Evolutionary conservation across 352 stramenopile species (phyloP), one percentile per base, ranked within the genome.

Genomic region (Phytopythium vexans): DNA sequence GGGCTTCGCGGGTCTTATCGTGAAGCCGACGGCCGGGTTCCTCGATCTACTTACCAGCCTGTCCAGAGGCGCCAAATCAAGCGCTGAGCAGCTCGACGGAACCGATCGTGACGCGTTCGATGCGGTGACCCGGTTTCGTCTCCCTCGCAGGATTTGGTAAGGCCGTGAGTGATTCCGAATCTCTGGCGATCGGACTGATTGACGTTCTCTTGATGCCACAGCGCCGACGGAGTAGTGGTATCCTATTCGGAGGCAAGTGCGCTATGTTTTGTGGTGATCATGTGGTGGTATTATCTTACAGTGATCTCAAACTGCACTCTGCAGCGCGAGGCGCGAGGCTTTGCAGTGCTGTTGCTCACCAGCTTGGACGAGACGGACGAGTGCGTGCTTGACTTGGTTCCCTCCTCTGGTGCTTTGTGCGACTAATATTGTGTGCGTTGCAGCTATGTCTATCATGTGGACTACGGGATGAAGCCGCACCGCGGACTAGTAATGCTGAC

Each of bases 361-460:
- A 81, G 72, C 11, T 53, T 94, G 33, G 77, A 94, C 60, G 63
- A 80, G 31, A 89, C 77, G 0, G 84, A 94, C 35, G 82, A 94
- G 83, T 94, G 84, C 54, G 73, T 71, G 21, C n/a, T 33, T 16
- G 21, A 27, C 21, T 27, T 27, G 21, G 21, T 46, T 3, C 6
- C 4, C 4, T 32, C 14, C 27, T 7, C n/a, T 14, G 4, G 8
- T 50, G 42, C 16, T 38, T 14, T 15, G 15, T 41, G 12, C 41
- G 11, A 31, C 10, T 38, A 1, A 1, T 9, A 54, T 35, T 21
- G 8, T 33, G 56, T 52, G 31, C 40, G 11, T 36, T 64, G 34
- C 41, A 92, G 82, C 51, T 92, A 92, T 49, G 78, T 94, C 21
- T 94, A 84, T 58, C 84, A 94, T 53, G 67, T 92, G 10, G 82